Evolutionary conservation across 2,329 filamentous ascomycete genomes (phyloP).

Genomic region (Arachnopeziza araneosa): DNA sequence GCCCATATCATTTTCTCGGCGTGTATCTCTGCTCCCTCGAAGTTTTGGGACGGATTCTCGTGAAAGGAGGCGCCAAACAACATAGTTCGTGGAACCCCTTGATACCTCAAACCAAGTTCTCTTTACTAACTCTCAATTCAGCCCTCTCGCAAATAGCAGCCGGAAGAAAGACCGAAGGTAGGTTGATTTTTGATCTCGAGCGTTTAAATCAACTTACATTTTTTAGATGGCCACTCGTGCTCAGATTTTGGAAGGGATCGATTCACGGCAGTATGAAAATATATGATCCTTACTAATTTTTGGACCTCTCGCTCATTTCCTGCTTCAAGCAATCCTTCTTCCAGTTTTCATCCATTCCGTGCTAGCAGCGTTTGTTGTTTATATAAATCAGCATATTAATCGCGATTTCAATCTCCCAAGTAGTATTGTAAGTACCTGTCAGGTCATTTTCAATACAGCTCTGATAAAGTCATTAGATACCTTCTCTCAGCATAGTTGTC

Average conservation of each 20-base stretch:
- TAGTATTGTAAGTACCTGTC: conserved; percentile 42
- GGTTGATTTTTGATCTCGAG: neutral
- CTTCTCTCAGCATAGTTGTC: conserved; percentile 59
- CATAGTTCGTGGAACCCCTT: conserved; percentile 10
- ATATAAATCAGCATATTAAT: conserved; percentile 47
- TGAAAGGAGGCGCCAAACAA: conserved; percentile 10
- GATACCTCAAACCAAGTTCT: neutral
- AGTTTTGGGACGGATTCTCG: conserved; percentile 12
- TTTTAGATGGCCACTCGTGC: conserved; percentile 54
- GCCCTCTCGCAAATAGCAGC: conserved; percentile 24
- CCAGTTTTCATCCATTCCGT: conserved; percentile 52
- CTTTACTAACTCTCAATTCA: conserved; percentile 8
- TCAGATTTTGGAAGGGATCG: conserved; percentile 59
- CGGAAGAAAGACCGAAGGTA: conserved; percentile 29
- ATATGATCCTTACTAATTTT: neutral
- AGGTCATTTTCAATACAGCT: neutral
- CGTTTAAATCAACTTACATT: conserved; percentile 3
- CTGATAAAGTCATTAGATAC: conserved; percentile 37
- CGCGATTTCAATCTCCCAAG: conserved; percentile 49
- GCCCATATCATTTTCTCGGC: conserved; percentile 11
- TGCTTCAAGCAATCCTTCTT: conserved; percentile 43
- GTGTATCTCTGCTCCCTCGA: conserved; percentile 19
- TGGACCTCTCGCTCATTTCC: neutral
- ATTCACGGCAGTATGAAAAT: conserved; percentile 42
- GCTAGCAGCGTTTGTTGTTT: conserved; percentile 54